Evolutionary conservation across 768 basidiomycete species (phyloP).

Genomic region (Tricholoma sp.): DNA sequence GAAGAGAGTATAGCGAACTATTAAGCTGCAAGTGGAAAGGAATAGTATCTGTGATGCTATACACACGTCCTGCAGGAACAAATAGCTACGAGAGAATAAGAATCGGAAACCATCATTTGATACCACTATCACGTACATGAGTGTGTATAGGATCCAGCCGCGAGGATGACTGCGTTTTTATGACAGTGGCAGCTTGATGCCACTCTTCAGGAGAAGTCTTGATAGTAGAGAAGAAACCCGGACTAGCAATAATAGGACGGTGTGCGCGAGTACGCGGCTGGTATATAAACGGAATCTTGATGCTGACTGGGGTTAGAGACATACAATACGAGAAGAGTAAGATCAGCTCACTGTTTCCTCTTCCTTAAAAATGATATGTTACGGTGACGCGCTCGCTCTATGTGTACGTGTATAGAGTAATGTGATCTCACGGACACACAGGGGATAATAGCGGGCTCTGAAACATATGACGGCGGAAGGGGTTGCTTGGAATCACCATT

Average conservation of each 20-base stretch:
- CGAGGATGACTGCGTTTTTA: conserved; percentile 33
- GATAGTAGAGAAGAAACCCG: conserved; percentile 51
- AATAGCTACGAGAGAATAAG: conserved; percentile 39
- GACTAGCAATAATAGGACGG: conserved; percentile 43
- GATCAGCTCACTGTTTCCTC: conserved; percentile 36
- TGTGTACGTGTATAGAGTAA: conserved; percentile 42
- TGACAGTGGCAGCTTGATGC: conserved; percentile 41
- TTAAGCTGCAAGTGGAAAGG: conserved; percentile 64
- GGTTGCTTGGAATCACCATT: conserved; percentile 26
- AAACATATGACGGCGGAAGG: conserved; percentile 47
- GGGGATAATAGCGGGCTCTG: conserved; percentile 26
- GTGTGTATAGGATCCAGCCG: conserved; percentile 36
- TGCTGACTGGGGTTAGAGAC: conserved; percentile 22
- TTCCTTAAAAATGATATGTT: conserved; percentile 41
- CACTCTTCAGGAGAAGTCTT: conserved; percentile 67
- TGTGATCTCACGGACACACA: conserved; percentile 33
- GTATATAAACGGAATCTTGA: conserved; percentile 47
- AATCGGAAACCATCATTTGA: not conserved
- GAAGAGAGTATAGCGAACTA: conserved; percentile 39
- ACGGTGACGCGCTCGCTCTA: conserved; percentile 31
- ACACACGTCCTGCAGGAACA: conserved; percentile 52
- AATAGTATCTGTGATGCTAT: conserved; percentile 49
- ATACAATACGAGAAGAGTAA: conserved; percentile 5
- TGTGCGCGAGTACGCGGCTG: conserved; percentile 50
- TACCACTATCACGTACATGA: conserved; percentile 36